Evolutionary conservation across 495 filamentous ascomycete species (phyloP), one percentile per base, ranked within the genome.

Genomic region (Hypomontagnella monticulosa): DNA sequence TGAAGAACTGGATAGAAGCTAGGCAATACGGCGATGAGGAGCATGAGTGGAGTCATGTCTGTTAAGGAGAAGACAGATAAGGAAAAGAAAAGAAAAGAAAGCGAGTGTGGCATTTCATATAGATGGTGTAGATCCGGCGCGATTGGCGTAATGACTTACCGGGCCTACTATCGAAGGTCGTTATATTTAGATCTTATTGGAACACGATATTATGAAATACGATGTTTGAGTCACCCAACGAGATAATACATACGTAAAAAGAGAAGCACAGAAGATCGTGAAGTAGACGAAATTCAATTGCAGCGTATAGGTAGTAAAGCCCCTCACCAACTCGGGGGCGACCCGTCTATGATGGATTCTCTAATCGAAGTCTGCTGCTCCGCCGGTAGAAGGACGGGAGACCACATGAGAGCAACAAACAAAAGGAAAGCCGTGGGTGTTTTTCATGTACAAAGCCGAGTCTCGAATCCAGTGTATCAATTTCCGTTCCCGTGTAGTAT

Each of bases 1-100:
- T 99, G 89, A 97, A 96, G 88, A 84, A 85, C 67, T 99, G 95
- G 95, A 97, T 99, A 63, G 93, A 97, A 79, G 88, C 81, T 41
- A 91, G 93, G 59, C 93, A 97, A 79, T 97, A 98, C 73, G 95
- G 95, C 42, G 93, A 96, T 68, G 93, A 96, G 76, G 82, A 89
- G 72, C 91, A 96, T 74, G 81, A 86, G 55, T 97, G 93, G 93
- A 93, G 92, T 67, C 79, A 84, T 61, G 53, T 76, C 15, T 81
- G 79, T 63, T 76, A 77, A 54, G 12, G 15, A 20, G 40, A 40
- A 34, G 49, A 40, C 18, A 15, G 40, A 36, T 36, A 15, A 36
- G 15, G 33, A 44, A 43, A 40, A n/a, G 44, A 19, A 37, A 48
- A 42, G 14, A 53, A 12, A 12, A 41, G 38, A 41, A 18, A 37